Evolutionary conservation across 2,329 filamentous ascomycete species (phyloP).

Genomic region (Periglandula ipomoeae): DNA sequence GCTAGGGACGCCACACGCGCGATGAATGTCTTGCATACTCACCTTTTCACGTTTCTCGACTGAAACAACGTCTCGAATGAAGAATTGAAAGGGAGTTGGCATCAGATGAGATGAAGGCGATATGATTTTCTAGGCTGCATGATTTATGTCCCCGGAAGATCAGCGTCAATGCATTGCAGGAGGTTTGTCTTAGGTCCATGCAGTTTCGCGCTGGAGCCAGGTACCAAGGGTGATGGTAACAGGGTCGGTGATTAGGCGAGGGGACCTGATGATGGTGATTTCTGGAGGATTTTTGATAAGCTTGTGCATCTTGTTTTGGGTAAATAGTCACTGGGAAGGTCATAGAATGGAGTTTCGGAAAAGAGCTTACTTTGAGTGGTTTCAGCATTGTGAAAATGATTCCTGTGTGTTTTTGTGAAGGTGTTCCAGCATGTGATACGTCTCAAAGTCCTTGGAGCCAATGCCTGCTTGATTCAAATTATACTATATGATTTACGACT

Average conservation of each 20-base stretch:
- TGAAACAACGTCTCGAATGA: slow-evolving; percentile 21
- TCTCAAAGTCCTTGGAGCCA: too few relatives aligned
- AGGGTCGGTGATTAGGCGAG: background rate
- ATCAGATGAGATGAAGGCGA: background rate
- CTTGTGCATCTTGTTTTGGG: background rate
- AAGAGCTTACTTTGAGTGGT: too few relatives aligned
- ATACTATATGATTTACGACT: too few relatives aligned
- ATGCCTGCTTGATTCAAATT: too few relatives aligned
- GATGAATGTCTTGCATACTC: slow-evolving; percentile 93
- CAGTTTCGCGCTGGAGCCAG: background rate
- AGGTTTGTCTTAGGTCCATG: too few relatives aligned
- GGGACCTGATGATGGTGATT: background rate
- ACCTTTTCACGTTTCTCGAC: slow-evolving; percentile 92
- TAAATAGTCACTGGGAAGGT: background rate
- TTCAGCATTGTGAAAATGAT: too few relatives aligned
- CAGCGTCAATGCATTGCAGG: too few relatives aligned
- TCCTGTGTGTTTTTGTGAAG: too few relatives aligned
- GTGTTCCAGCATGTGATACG: too few relatives aligned
- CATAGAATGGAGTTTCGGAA: background rate
- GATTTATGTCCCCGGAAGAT: too few relatives aligned
- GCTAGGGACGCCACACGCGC: slow-evolving; percentile 83
- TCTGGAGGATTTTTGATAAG: background rate
- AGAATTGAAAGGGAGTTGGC: too few relatives aligned
- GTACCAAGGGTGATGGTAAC: background rate
- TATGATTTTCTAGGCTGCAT: background rate